Evolutionary conservation across 2,329 filamentous ascomycete genomes (phyloP).

Genomic region (Tolypocladium ovalisporum): DNA sequence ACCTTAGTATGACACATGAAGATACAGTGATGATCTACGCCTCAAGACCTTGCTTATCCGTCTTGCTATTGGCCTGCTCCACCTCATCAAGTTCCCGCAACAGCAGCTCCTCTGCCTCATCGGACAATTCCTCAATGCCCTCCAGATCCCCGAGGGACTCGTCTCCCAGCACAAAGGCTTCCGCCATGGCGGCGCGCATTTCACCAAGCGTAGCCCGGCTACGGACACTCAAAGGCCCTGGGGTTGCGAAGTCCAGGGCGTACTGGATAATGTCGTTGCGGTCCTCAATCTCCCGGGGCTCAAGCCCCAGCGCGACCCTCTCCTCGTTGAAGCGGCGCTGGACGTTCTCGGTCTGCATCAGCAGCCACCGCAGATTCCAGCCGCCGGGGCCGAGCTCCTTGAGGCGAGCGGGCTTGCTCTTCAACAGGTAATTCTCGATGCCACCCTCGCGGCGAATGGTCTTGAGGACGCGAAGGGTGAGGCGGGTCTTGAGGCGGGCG

Average conservation of each 20-base stretch:
- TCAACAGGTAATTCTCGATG: slow-evolving; percentile 83
- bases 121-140: slow-evolving; percentile 26
- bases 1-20: neutral
- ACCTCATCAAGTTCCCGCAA: slow-evolving; percentile 20
- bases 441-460: slow-evolving; percentile 79
- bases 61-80: slow-evolving; percentile 9
- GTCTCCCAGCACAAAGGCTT: slow-evolving; percentile 36
- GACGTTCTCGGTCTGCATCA: slow-evolving; percentile 67
- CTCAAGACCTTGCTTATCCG: slow-evolving; percentile 2
- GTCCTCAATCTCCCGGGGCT: slow-evolving; percentile 23
- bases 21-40: neutral
- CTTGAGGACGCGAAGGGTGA: slow-evolving; percentile 59
- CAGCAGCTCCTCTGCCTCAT: slow-evolving; percentile 23
- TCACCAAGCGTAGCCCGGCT: slow-evolving; percentile 26
- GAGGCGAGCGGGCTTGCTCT: slow-evolving; percentile 64
- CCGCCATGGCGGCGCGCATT: slow-evolving; percentile 27
- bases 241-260: slow-evolving; percentile 30
- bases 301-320: slow-evolving; percentile 53
- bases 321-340: slow-evolving; percentile 56
- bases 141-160: slow-evolving; percentile 26
- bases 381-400: slow-evolving; percentile 82
- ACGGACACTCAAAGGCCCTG: slow-evolving; percentile 23
- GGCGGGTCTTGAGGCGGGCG: slow-evolving; percentile 52
- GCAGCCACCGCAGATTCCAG: slow-evolving; percentile 80
- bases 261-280: slow-evolving; percentile 27